phyloP scores from a whole-genome alignment of 73 alveolate species.

The Symbiodinium natans region DNA sequence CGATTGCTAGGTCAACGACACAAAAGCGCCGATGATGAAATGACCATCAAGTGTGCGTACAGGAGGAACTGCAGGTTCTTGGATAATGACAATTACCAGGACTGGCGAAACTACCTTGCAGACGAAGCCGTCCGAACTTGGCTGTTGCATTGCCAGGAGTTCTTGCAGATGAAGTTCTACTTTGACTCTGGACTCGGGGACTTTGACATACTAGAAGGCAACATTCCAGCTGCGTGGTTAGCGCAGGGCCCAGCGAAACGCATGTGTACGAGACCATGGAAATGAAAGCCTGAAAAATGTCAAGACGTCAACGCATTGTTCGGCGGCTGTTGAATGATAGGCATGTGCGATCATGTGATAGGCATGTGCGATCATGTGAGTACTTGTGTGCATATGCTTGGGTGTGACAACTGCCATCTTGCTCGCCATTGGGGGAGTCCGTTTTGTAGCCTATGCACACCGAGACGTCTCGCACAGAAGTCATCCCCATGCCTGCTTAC shows the following conservation, averaged over 20 bases:
- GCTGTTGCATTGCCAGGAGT: constrained; percentile 87
- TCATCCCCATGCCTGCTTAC: too few relatives aligned
- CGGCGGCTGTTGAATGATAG: too few relatives aligned
- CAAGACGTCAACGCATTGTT: too few relatives aligned
- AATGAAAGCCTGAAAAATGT: background rate
- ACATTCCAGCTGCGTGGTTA: constrained; percentile 57
- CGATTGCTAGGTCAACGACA: constrained; percentile 71
- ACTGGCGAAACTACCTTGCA: constrained; percentile 76
- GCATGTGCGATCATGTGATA: too few relatives aligned
- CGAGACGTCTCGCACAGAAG: too few relatives aligned
- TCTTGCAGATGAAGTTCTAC: constrained; percentile 82
- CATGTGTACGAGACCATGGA: constrained; percentile 74
- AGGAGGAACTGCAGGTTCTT: constrained; percentile 80
- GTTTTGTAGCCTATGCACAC: too few relatives aligned
- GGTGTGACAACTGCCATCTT: too few relatives aligned
- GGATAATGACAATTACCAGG: constrained; percentile 93
- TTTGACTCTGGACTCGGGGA: constrained; percentile 87
- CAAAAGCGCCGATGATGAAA: constrained; percentile 92
- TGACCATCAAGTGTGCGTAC: constrained; percentile 94
- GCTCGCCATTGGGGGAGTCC: too few relatives aligned
- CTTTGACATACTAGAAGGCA: constrained; percentile 79
- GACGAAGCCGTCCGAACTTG: constrained; percentile 78
- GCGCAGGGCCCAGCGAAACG: constrained; percentile 87
- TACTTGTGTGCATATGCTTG: too few relatives aligned
- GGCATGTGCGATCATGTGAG: too few relatives aligned